Percentiles rank a stretch among this genome's conserved stretches.
Evolutionary conservation across 352 stramenopile species (phyloP).

Genomic region (Phytophthora cactorum): DNA sequence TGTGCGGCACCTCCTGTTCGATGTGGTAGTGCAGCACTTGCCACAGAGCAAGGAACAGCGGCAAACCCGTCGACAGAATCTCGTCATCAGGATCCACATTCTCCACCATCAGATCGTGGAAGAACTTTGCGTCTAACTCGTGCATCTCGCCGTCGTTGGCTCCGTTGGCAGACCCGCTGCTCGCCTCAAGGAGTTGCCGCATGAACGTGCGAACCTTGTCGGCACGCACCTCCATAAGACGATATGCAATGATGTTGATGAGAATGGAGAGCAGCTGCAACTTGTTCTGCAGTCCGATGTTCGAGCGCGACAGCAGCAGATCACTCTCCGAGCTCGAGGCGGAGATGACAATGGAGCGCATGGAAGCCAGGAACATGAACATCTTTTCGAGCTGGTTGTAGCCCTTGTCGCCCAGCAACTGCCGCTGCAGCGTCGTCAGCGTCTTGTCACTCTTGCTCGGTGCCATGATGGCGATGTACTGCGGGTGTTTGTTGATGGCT

Average conservation of each 20-base stretch:
- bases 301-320: conserved; percentile 52
- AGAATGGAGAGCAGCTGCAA: conserved; percentile 83
- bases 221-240: conserved; percentile 70
- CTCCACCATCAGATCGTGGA: conserved; percentile 51
- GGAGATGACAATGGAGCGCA: conserved; percentile 75
- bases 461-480: conserved; percentile 83
- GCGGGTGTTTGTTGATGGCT: conserved; percentile 74
- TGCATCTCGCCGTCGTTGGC: conserved; percentile 39
- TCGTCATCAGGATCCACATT: conserved; percentile 66
- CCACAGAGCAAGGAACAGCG: conserved; percentile 78
- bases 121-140: conserved; percentile 42
- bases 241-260: conserved; percentile 85
- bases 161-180: conserved; percentile 27
- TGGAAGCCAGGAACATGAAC: conserved; percentile 83
- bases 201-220: conserved; percentile 64
- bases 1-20: conserved; percentile 77
- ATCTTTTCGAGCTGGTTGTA: conserved; percentile 90
- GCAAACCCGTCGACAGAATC: conserved; percentile 71
- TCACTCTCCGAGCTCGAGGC: conserved; percentile 36
- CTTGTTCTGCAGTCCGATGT: conserved; percentile 85
- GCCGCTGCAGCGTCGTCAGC: conserved; percentile 61
- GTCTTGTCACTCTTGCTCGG: conserved; percentile 29
- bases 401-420: conserved; percentile 85
- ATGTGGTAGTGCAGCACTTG: conserved; percentile 89
- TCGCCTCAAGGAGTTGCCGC: conserved; percentile 49